Evolutionary conservation across 2,329 filamentous ascomycete species (phyloP).

Genomic region (Alternaria brassicicola): DNA sequence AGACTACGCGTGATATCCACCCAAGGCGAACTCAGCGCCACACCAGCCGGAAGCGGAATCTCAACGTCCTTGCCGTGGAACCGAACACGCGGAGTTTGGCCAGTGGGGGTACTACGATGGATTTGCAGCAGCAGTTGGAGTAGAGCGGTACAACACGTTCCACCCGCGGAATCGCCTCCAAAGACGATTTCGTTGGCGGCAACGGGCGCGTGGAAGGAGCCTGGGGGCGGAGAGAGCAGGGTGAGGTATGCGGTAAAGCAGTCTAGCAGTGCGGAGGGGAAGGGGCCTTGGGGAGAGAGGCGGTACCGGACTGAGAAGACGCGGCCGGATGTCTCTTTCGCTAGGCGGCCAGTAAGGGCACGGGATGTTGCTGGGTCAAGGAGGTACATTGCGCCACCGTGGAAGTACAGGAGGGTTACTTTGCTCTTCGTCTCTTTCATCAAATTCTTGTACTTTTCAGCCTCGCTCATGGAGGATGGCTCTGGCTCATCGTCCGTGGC

Average conservation of each 20-base stretch:
- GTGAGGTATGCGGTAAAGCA: slow-evolving; percentile 74
- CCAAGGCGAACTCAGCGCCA: slow-evolving; percentile 71
- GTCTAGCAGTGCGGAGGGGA: slow-evolving; percentile 76
- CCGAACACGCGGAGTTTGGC: slow-evolving; percentile 53
- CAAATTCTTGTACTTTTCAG: slow-evolving; percentile 68
- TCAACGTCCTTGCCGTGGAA: slow-evolving; percentile 67
- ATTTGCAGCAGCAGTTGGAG: slow-evolving; percentile 73
- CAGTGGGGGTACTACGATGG: slow-evolving; percentile 51
- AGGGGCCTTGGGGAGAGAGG: slow-evolving; percentile 74
- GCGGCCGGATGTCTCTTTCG: slow-evolving; percentile 69
- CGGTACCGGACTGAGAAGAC: slow-evolving; percentile 77
- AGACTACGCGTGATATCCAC: slow-evolving; percentile 70
- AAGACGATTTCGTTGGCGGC: slow-evolving; percentile 71
- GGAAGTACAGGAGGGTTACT: slow-evolving; percentile 73
- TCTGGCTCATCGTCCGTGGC: slow-evolving; percentile 59
- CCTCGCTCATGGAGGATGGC: slow-evolving; percentile 63
- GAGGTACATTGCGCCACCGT: slow-evolving; percentile 76
- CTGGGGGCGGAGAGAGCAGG: slow-evolving; percentile 72
- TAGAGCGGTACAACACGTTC: slow-evolving; percentile 70
- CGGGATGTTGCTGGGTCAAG: slow-evolving; percentile 74
- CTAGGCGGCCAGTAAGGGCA: slow-evolving; percentile 63
- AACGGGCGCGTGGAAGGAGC: slow-evolving; percentile 70
- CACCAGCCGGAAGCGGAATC: slow-evolving; percentile 70
- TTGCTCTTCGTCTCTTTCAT: slow-evolving; percentile 70
- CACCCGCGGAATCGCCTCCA: slow-evolving; percentile 77